Evolutionary conservation across 2,329 filamentous ascomycete species (phyloP).

Genomic region (Trematosphaeria pertusa): DNA sequence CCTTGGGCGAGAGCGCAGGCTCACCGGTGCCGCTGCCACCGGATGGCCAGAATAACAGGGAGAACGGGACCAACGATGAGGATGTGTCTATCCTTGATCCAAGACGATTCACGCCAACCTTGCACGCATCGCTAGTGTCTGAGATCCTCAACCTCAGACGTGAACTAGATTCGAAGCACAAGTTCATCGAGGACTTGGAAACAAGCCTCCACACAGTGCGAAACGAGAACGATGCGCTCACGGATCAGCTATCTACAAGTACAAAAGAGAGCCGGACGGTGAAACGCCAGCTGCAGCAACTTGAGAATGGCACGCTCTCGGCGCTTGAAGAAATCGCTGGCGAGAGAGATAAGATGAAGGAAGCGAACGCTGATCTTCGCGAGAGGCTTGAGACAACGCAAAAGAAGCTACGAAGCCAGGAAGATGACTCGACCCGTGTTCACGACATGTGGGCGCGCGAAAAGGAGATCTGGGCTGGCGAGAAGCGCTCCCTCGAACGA

Average conservation of each 20-base stretch:
- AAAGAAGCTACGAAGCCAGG: slow-evolving; percentile 77
- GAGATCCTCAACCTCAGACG: slow-evolving; percentile 88
- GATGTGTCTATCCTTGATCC: slow-evolving; percentile 81
- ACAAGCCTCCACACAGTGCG: slow-evolving; percentile 72
- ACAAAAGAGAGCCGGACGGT: slow-evolving; percentile 80
- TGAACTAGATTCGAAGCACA: slow-evolving; percentile 89
- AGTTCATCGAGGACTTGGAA: slow-evolving; percentile 86
- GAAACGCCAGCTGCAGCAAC: slow-evolving; percentile 82
- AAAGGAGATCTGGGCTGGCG: slow-evolving; percentile 82
- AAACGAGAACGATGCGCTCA: slow-evolving; percentile 76
- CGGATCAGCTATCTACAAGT: slow-evolving; percentile 66
- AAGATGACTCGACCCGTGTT: slow-evolving; percentile 80
- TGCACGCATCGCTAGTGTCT: slow-evolving; percentile 92
- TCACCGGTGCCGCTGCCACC: slow-evolving; percentile 65
- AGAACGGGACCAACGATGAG: slow-evolving; percentile 68
- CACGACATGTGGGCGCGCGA: slow-evolving; percentile 85
- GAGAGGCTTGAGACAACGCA: slow-evolving; percentile 79
- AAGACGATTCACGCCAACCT: slow-evolving; percentile 88
- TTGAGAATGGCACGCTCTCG: slow-evolving; percentile 88
- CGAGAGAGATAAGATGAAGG: slow-evolving; percentile 85
- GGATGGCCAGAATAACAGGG: slow-evolving; percentile 53
- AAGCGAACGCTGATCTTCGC: slow-evolving; percentile 73
- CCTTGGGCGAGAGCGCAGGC: slow-evolving; percentile 68
- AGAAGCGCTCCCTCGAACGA: slow-evolving; percentile 81
- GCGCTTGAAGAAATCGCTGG: slow-evolving; percentile 82